These are phyloP conservation scores for Scutellaria baicalensis DNA, from an alignment of 257 asterid species.

Conservation along the genomic window DNA sequence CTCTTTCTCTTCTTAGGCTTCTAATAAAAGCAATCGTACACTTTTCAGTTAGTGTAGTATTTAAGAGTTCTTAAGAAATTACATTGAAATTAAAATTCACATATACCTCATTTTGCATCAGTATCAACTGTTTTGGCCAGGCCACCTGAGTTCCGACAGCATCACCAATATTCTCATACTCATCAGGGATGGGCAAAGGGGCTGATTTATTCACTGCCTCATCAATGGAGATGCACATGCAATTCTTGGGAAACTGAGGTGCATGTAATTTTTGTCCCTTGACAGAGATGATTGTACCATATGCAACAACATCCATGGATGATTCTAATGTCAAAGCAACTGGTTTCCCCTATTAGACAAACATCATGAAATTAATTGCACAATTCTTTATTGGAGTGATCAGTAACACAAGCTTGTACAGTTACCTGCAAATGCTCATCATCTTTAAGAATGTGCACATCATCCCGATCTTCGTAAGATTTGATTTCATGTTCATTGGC, in stretches of 20 bases:
- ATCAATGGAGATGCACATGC: not conserved
- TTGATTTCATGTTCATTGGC: not conserved
- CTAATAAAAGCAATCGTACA: not conserved
- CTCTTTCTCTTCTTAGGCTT: not conserved
- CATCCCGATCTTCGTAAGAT: not conserved
- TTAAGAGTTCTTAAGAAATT: not conserved
- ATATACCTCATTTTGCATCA: not conserved
- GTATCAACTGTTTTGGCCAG: conserved; percentile 1
- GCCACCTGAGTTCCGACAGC: conserved; percentile 2
- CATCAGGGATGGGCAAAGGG: not conserved
- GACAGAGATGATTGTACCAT: not conserved
- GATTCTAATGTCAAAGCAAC: not conserved
- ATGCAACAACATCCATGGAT: not conserved
- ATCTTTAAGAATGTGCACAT: not conserved
- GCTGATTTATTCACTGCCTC: not conserved
- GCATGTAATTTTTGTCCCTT: not conserved
- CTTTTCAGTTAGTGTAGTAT: not conserved
- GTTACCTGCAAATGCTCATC: not conserved
- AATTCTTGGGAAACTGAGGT: not conserved
- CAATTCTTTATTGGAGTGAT: not conserved
- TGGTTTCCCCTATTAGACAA: not conserved
- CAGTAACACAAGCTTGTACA: not conserved
- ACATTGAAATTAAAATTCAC: not conserved
- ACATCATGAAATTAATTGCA: not conserved
- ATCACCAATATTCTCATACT: conserved; percentile 5